phyloP scores from a whole-genome alignment of 164 flowering plant species.

The Amborella trichopoda region DNA sequence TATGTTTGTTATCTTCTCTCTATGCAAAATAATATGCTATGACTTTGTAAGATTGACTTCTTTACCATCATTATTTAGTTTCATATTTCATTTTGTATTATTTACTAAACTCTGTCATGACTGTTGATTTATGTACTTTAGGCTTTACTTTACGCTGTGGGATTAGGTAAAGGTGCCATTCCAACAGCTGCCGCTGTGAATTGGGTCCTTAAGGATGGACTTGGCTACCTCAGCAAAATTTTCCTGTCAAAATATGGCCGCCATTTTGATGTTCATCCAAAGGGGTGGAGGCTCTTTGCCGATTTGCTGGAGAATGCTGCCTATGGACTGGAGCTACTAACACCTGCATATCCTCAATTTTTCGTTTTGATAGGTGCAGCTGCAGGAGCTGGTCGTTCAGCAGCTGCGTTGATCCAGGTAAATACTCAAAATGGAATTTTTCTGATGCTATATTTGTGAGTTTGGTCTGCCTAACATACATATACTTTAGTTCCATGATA shows the following conservation, averaged over 20 bases:
- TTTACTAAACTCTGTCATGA: no score
- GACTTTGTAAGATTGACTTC: no score
- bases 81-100: no score
- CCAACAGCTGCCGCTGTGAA: constrained; percentile 95
- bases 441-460: not conserved
- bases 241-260: constrained; percentile 82
- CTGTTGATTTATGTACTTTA: no score
- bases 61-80: no score
- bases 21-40: no score
- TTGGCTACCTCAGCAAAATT: constrained; percentile 92
- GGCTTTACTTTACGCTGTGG: constrained; percentile 96
- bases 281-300: constrained; percentile 97
- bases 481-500: no score
- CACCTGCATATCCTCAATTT: constrained; percentile 88
- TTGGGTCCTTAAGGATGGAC: constrained; percentile 98
- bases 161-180: constrained; percentile 95
- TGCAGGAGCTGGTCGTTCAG: constrained; percentile 96
- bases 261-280: constrained; percentile 95
- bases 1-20: no score
- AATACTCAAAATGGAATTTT: not conserved
- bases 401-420: constrained; percentile 93
- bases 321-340: constrained; percentile 85
- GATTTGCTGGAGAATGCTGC: constrained; percentile 93
- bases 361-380: constrained; percentile 80
- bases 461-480: no score